These are phyloP conservation scores for Sanghuangporus sanghuang DNA, from an alignment of 1,284 basidiomycete species.

Conservation along the genomic window DNA sequence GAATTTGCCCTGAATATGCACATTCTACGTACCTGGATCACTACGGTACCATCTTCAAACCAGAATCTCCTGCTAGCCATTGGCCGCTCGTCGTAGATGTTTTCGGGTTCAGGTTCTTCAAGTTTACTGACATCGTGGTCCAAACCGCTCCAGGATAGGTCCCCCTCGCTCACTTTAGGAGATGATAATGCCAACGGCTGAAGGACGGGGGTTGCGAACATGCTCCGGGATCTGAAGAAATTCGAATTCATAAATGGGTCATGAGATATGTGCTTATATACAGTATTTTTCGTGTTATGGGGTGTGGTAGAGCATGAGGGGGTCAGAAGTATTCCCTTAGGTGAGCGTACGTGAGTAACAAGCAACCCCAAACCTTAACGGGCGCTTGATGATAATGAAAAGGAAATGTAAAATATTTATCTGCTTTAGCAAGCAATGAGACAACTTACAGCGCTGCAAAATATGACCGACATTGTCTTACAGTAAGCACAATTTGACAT, in stretches of 20 bases:
- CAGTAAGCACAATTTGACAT: no score
- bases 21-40: background rate
- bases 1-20: background rate
- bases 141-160: no score
- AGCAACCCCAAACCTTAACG: background rate
- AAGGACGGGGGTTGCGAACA: no score
- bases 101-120: background rate
- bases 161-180: no score
- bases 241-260: no score
- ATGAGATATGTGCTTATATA: background rate
- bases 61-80: background rate
- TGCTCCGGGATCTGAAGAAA: no score
- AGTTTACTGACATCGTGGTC: no score
- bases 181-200: no score
- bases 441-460: no score
- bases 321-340: background rate
- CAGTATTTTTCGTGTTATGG: background rate
- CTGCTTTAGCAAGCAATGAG: no score
- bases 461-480: no score
- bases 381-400: background rate
- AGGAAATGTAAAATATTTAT: no score
- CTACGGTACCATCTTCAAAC: constrained; percentile 1
- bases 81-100: background rate
- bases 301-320: background rate
- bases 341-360: background rate